Evolutionary conservation across 2,329 filamentous ascomycete species (phyloP).

Genomic region (Trichoderma aggressivum): DNA sequence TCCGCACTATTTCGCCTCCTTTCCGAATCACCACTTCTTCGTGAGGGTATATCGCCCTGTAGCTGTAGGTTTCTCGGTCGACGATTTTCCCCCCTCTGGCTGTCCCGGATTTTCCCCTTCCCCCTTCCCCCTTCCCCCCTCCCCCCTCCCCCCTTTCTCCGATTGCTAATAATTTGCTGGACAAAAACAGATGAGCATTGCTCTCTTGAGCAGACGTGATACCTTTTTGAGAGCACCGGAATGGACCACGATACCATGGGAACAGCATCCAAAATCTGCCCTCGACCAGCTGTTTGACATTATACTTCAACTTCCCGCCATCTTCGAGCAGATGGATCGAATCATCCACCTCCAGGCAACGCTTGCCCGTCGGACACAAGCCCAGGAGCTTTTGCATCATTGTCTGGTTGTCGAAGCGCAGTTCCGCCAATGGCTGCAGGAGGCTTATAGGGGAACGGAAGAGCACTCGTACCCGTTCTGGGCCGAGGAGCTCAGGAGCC

Average conservation of each 20-base stretch:
- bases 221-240: constrained; percentile 51
- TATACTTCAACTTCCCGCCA: constrained; percentile 43
- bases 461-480: constrained; percentile 39
- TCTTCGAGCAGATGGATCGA: constrained; percentile 46
- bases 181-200: constrained; percentile 40
- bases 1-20: constrained; percentile 45
- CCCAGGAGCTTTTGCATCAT: constrained; percentile 46
- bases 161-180: background rate
- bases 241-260: constrained; percentile 53
- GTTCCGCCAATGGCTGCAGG: constrained; percentile 46
- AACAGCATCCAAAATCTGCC: constrained; percentile 47
- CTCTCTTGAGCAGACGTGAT: constrained; percentile 47
- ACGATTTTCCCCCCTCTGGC: background rate
- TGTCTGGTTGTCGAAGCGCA: constrained; percentile 47
- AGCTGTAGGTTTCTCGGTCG: constrained; percentile 42
- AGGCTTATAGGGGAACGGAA: constrained; percentile 28
- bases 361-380: constrained; percentile 40
- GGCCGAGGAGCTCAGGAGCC: constrained; percentile 33
- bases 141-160: background rate
- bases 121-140: background rate
- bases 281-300: constrained; percentile 54
- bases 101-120: background rate
- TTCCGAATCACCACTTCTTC: constrained; percentile 58
- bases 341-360: constrained; percentile 40
- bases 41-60: constrained; percentile 52